A percentile compares a stretch with the other conserved stretches of the same genome.
These are phyloP conservation scores for Calocera cornea DNA, from an alignment of 768 basidiomycete species.

Conservation along the genomic window DNA sequence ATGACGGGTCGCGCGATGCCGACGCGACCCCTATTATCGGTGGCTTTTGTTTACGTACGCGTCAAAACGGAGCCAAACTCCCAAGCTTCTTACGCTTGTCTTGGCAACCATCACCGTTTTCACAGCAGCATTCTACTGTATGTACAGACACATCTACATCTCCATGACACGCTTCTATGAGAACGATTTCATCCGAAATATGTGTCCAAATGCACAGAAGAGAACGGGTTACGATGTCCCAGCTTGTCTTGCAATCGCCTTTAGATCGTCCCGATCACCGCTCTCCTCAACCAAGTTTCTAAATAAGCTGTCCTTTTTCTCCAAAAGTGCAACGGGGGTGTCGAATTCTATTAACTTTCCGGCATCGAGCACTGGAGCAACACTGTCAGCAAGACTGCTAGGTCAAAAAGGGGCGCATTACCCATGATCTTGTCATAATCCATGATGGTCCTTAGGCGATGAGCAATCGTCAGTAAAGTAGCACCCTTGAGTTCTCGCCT, in stretches of 20 bases:
- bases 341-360: constrained; percentile 48
- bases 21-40: not conserved
- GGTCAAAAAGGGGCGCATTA: constrained; percentile 21
- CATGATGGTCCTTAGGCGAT: constrained; percentile 45
- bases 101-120: not conserved
- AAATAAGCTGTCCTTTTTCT: constrained; percentile 53
- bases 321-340: constrained; percentile 56
- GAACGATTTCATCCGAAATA: too few species aligned
- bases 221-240: not conserved
- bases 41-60: not conserved
- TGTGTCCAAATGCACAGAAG: too few species aligned
- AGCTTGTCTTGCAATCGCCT: not conserved
- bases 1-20: not conserved
- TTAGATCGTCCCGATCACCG: constrained; percentile 25
- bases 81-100: too few species aligned
- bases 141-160: not conserved
- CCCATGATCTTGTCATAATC: constrained; percentile 47
- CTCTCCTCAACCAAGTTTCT: constrained; percentile 62
- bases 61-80: not conserved
- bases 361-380: constrained; percentile 8
- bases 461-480: constrained; percentile 47
- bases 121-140: not conserved
- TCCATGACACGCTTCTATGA: too few species aligned
- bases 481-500: constrained; percentile 32
- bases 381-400: constrained; percentile 9